Evolutionary conservation across 306 rosid species (phyloP).

Genomic region (Malus fusca): DNA sequence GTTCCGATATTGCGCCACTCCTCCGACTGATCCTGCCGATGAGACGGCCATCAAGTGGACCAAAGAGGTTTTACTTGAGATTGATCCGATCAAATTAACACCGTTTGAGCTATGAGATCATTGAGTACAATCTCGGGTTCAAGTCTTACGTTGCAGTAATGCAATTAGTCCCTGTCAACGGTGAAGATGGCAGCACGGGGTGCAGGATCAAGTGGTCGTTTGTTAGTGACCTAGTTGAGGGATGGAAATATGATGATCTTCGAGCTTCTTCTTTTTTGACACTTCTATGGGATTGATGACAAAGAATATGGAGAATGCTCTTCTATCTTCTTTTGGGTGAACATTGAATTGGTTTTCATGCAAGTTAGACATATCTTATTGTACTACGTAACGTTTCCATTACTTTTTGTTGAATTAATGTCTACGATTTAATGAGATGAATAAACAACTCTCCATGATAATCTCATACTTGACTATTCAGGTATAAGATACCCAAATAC

Average conservation of each 20-base stretch:
- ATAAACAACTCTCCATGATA: too few relatives aligned
- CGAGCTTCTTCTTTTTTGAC: background rate
- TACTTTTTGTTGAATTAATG: too few relatives aligned
- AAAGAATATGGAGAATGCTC: background rate
- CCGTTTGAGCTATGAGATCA: slow-evolving; percentile 33
- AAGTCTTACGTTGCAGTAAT: slow-evolving; percentile 27
- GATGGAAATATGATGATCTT: slow-evolving; percentile 16
- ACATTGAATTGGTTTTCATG: background rate
- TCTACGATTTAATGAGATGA: too few relatives aligned
- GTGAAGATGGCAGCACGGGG: slow-evolving; percentile 4
- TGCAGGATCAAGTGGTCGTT: slow-evolving; percentile 51
- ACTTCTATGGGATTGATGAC: background rate
- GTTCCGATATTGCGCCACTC: slow-evolving; percentile 33
- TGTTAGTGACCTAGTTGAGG: slow-evolving; percentile 41
- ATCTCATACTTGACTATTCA: too few relatives aligned
- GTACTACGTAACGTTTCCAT: too few relatives aligned
- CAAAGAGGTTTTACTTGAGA: slow-evolving; percentile 33
- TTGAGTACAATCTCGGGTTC: slow-evolving; percentile 47
- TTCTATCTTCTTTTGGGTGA: background rate
- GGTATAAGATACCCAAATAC: too few relatives aligned
- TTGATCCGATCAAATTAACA: slow-evolving; percentile 25
- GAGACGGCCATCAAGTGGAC: slow-evolving; percentile 30
- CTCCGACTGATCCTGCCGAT: background rate
- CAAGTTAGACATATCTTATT: background rate
- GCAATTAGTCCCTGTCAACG: slow-evolving; percentile 2